Evolutionary conservation across 78 protist species (phyloP), one percentile per base, ranked within the genome.

Genomic region (Emiliania huxleyi): DNA sequence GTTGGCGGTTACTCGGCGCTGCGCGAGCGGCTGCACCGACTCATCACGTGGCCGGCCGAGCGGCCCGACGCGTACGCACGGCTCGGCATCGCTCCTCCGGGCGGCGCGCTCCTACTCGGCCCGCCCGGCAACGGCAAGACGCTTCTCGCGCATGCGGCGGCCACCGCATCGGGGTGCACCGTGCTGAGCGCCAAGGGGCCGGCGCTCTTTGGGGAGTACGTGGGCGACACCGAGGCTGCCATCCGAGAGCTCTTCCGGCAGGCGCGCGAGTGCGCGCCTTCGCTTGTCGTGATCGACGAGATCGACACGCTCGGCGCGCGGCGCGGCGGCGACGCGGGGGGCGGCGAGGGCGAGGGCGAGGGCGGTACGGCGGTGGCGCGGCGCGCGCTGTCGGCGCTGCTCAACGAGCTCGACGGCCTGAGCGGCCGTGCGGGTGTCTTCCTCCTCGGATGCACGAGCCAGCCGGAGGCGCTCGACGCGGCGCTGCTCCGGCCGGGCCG

Each of bases 121-220:
- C 99, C 99, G 19, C 99, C 99, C 0, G 99, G 99, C n/a, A 98
- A 99, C 81, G 99, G 99, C 92, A 99, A 99, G 93, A 98, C 99
- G 8, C 93, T 98, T n/a, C 77, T 98, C 18, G 99, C 98, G 26
- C 98, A 98, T 90, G 99, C 45, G 44, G 49, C 19, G 15, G 48
- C 87, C 25, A 5, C 49, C 25, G 48, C 2, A 2, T 2, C 37
- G 35, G 87, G 83, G 25, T 23, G 11, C 75, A 15, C 75, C 11
- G 75, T 21, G 37, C 33, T 62, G 29, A 19, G 75, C 33, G 75
- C 23, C 23, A 62, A 62, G 33, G 75, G 56, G 56, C 12, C 89
- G n/a, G 5, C 56, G 29, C 19, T 81, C 40, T 81, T 81, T 38
- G 49, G 89, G 23, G 35, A 18, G n/a, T 81, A 29, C 56, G 49